Base-by-base conservation (phyloP, 495 filamentous ascomycete genomes). In the Podospora pseudopauciseta region DNA sequence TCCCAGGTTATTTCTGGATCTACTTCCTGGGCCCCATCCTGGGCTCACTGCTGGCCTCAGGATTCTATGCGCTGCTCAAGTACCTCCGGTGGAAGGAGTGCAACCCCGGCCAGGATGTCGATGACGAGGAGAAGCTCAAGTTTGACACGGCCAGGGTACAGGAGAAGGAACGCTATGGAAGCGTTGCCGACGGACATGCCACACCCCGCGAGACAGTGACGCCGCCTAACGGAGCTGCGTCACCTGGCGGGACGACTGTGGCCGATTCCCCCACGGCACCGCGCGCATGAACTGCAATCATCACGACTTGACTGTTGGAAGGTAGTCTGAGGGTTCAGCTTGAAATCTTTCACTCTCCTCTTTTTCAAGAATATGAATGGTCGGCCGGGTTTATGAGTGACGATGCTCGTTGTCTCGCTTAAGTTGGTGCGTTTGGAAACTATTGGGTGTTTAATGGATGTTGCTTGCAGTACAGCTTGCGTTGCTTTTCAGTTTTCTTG, bases 1-100 rank as follows among this genome's bases (percentile, higher is more conserved):
- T 97, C 77, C 82, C 86, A 0, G 71, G 78, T 54, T 85, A 91
- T 79, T 89, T 91, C 71, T 92, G 89, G 90, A 90, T 90, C 67
- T 90, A 90, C 76, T 89, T 83, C 81, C 63, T 90, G 26, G 88
- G 86, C 0, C 88, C 88, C 15, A 67, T 80, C 19, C 66, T 84
- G 1, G 86, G 86, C n/a, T 76, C 83, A 0, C 68, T 92, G 4
- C 75, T 93, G 1, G 91, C 92, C 0, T 86, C 82, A 0, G 86
- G 80, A 4, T 90, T 94, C 73, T 94, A 91, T 73, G 80, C 81
- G 39, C 74, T 92, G 64, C 82, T 92, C 65, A 87, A 90, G 71
- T 71, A 81, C 2, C 81, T 94, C 56, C 86, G 90, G 71, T 96
- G 91, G 76, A 86, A 93, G 77, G 88, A 86, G 16, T 90, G 88